These are phyloP conservation scores for Pestalotiopsis sp. DNA, from an alignment of 2,329 filamentous ascomycete species.

Conservation along the genomic window DNA sequence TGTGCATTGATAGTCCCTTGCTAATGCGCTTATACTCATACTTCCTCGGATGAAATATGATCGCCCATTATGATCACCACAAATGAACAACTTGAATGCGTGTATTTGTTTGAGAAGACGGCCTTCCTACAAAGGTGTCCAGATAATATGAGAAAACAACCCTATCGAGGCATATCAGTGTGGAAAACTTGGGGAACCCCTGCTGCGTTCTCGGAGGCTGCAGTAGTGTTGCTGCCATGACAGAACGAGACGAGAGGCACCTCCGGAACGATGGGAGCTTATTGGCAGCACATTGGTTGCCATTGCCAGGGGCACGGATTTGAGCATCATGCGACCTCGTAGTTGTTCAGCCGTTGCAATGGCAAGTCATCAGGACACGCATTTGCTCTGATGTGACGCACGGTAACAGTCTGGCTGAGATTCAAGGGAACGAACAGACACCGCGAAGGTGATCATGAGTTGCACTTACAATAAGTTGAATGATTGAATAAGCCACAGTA, in stretches of 20 bases:
- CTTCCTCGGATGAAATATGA: not conserved
- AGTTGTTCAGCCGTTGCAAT: not conserved
- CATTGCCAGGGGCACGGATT: not conserved
- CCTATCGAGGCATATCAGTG: not conserved
- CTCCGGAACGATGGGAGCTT: not conserved
- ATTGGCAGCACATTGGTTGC: not conserved
- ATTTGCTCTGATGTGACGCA: not conserved
- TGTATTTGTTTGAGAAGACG: not conserved
- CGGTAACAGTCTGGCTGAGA: not conserved
- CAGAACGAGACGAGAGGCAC: not conserved
- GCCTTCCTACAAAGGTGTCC: not conserved
- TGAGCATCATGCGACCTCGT: constrained; percentile 2
- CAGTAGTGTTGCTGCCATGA: not conserved
- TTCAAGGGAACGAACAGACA: not conserved
- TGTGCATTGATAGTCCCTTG: not conserved
- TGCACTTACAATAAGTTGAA: too few species aligned
- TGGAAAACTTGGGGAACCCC: not conserved
- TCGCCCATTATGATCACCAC: not conserved
- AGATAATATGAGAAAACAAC: not conserved
- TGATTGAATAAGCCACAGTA: too few species aligned
- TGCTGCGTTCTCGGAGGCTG: not conserved
- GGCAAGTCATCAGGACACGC: not conserved
- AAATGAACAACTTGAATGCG: not conserved
- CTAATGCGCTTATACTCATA: not conserved
- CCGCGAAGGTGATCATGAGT: not conserved